A percentile compares a stretch with the other conserved stretches of the same genome.
phyloP scores from a whole-genome alignment of 2,329 filamentous ascomycete genomes.

The Lachnellula subtilissima region DNA sequence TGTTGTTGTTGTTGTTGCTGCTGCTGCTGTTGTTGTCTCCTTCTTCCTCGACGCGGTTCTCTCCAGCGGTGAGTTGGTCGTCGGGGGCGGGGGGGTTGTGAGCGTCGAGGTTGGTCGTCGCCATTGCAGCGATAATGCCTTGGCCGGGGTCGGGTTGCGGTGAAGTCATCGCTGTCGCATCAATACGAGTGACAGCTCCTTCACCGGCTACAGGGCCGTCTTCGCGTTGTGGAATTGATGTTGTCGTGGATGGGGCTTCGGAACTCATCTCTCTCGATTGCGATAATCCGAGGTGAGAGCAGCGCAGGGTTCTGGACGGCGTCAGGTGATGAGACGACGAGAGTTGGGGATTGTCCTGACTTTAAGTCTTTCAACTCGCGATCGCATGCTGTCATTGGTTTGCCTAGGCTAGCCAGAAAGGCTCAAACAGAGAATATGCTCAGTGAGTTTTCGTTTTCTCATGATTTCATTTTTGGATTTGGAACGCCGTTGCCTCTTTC shows the following conservation, averaged over 20 bases:
- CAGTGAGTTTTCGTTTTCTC: too few relatives aligned
- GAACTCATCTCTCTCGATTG: neutral
- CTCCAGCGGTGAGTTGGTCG: constrained; percentile 12
- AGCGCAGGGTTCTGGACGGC: too few relatives aligned
- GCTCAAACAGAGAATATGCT: too few relatives aligned
- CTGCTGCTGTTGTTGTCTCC: too few relatives aligned
- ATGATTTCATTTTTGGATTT: too few relatives aligned
- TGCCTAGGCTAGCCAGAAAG: too few relatives aligned
- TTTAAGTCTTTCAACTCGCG: too few relatives aligned
- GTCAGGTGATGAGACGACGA: neutral
- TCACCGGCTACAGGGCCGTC: constrained; percentile 20
- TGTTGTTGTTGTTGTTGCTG: too few relatives aligned
- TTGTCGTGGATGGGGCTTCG: neutral
- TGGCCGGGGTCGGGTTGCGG: constrained; percentile 17
- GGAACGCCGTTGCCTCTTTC: too few relatives aligned
- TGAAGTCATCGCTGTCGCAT: constrained; percentile 34
- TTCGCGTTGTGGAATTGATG: neutral
- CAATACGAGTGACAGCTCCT: constrained; percentile 29
- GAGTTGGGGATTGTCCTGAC: too few relatives aligned
- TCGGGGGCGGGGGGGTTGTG: constrained; percentile 1
- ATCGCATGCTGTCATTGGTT: too few relatives aligned
- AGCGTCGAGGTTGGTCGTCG: constrained; percentile 10
- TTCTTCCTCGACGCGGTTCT: constrained; percentile 3
- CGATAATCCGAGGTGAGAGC: neutral
- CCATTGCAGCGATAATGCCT: constrained; percentile 15